These are phyloP conservation scores for Prunella vulgaris DNA, from an alignment of 257 asterid species.

Conservation along the genomic window DNA sequence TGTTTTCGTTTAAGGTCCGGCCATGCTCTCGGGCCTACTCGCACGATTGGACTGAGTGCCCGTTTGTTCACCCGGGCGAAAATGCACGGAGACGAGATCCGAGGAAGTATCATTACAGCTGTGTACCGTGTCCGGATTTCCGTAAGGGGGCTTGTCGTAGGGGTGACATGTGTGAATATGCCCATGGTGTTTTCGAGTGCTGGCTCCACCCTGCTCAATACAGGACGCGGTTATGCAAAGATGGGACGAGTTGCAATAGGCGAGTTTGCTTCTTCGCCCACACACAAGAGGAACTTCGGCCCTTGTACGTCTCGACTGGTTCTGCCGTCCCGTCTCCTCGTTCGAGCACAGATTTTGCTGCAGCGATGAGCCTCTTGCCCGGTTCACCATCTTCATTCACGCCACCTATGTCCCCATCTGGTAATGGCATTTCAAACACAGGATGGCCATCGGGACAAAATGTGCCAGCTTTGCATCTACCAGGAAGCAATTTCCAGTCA, in stretches of 20 bases:
- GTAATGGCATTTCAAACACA: slow-evolving; percentile 42
- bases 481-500: slow-evolving; percentile 65
- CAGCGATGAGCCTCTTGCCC: slow-evolving; percentile 58
- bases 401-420: slow-evolving; percentile 72
- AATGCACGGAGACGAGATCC: slow-evolving; percentile 89
- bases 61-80: slow-evolving; percentile 91
- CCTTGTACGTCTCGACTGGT: slow-evolving; percentile 72
- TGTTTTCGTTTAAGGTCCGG: slow-evolving; percentile 78
- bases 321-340: slow-evolving; percentile 78
- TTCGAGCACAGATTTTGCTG: slow-evolving; percentile 51
- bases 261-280: slow-evolving; percentile 94
- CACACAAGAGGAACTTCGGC: slow-evolving; percentile 68
- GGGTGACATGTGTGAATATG: slow-evolving; percentile 84
- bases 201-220: slow-evolving; percentile 95
- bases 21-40: slow-evolving; percentile 91
- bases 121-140: slow-evolving; percentile 80
- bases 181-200: slow-evolving; percentile 87
- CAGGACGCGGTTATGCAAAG: slow-evolving; percentile 80
- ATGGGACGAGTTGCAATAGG: slow-evolving; percentile 60
- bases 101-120: slow-evolving; percentile 70
- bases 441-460: slow-evolving; percentile 63
- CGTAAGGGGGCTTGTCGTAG: slow-evolving; percentile 82
- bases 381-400: slow-evolving; percentile 72
- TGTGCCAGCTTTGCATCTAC: slow-evolving; percentile 68
- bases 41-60: slow-evolving; percentile 97